Evolutionary conservation across 2,329 filamentous ascomycete species (phyloP).

Genomic region (Gremmenia infestans): DNA sequence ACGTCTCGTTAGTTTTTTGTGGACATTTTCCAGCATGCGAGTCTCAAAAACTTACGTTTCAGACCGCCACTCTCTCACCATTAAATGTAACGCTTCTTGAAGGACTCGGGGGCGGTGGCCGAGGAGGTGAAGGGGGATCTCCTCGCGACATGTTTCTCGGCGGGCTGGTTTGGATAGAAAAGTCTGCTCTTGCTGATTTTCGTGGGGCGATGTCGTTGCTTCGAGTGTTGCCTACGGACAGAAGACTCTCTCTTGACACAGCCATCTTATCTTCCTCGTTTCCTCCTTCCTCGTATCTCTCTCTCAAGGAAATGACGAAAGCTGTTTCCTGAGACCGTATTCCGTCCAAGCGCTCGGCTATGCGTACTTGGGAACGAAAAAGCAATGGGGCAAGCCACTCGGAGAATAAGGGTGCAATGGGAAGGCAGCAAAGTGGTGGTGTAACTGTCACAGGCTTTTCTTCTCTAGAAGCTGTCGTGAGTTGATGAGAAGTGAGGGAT

Average conservation of each 20-base stretch:
- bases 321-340: neutral
- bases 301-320: neutral
- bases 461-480: neutral
- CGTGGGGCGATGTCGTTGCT: neutral
- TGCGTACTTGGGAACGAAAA: neutral
- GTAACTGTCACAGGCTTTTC: neutral
- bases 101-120: slow-evolving; percentile 36
- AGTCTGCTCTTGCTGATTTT: neutral
- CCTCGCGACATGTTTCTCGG: slow-evolving; percentile 31
- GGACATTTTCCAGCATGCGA: neutral
- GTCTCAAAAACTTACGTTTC: slow-evolving; percentile 7
- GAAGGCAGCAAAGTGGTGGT: neutral
- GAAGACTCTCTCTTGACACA: slow-evolving; percentile 5
- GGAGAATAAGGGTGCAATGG: neutral
- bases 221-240: neutral
- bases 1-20: neutral
- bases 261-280: slow-evolving; percentile 2
- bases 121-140: slow-evolving; percentile 36
- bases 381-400: neutral
- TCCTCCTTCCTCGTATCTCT: neutral
- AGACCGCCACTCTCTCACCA: slow-evolving; percentile 2
- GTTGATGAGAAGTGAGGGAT: neutral
- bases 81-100: slow-evolving; percentile 13
- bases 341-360: neutral
- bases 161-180: neutral